Evolutionary conservation across 2,329 filamentous ascomycete genomes (phyloP).

Genomic region (Calonectria montana): DNA sequence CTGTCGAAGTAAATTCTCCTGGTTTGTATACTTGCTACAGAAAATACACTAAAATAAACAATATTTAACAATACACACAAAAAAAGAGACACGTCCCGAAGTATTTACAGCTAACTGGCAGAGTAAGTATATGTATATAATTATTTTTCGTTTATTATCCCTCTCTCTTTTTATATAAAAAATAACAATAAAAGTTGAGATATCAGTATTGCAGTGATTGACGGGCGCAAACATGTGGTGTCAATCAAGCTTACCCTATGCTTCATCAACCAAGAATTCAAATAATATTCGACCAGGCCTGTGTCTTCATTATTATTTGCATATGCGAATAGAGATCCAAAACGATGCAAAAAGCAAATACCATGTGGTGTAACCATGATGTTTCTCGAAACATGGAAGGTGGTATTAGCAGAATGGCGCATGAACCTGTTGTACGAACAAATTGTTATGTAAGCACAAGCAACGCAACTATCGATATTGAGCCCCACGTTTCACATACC

Average conservation of each 20-base stretch:
- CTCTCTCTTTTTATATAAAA: no score
- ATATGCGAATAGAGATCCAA: not conserved
- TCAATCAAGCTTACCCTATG: not conserved
- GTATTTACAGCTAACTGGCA: no score
- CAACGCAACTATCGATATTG: not conserved
- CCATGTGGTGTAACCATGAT: conserved; percentile 1
- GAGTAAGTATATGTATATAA: no score
- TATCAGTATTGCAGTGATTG: no score
- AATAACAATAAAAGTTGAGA: no score
- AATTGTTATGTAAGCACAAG: conserved; percentile 11
- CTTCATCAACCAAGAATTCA: not conserved
- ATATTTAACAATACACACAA: no score
- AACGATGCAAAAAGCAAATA: not conserved
- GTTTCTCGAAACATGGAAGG: not conserved
- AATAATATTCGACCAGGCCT: not conserved
- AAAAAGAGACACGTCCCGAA: no score
- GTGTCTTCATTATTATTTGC: not conserved
- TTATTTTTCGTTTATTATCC: no score
- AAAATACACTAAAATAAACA: no score
- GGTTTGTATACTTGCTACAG: no score
- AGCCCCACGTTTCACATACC: conserved; percentile 3
- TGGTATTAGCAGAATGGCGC: not conserved
- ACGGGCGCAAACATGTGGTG: no score
- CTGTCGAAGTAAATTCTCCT: no score
- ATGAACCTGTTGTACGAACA: not conserved